Conservation (phyloP, 371 early-diverging fungal genomes). For the Synchytrium microbalum region DNA sequence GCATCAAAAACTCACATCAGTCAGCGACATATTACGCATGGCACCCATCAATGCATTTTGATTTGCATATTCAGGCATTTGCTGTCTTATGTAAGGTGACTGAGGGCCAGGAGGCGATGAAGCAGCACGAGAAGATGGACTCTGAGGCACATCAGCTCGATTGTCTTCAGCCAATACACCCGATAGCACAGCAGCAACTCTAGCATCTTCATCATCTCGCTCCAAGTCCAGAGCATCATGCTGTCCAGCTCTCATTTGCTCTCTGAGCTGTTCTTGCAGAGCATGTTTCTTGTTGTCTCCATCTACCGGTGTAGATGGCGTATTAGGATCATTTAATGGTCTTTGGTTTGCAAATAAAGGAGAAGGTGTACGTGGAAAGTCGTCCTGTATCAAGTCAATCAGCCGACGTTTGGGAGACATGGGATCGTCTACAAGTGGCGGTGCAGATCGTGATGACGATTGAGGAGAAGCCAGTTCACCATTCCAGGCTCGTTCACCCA, state of each 20-base stretch:
- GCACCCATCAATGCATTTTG: neutral
- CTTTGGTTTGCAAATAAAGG: conserved; percentile 31
- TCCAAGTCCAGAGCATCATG: neutral
- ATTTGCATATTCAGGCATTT: neutral
- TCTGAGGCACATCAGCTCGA: conserved; percentile 2
- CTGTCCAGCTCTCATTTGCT: neutral
- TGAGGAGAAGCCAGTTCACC: neutral
- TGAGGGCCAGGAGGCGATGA: neutral
- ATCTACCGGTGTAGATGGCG: neutral
- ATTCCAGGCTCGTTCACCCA: neutral
- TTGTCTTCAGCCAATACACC: conserved; percentile 1
- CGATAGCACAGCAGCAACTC: conserved; percentile 8
- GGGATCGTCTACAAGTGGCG: conserved; percentile 4
- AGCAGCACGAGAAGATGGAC: neutral
- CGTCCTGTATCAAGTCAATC: conserved; percentile 32
- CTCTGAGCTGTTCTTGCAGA: neutral
- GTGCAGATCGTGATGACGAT: neutral
- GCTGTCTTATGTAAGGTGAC: neutral
- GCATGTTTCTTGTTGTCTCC: neutral
- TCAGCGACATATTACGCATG: neutral
- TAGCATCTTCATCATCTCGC: conserved; percentile 4
- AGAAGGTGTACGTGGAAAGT: conserved; percentile 81
- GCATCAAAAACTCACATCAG: neutral
- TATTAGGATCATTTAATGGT: neutral
- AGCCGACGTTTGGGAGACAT: conserved; percentile 20